These are phyloP conservation scores for Tulasnella sp. DNA, from an alignment of 768 basidiomycete species.

Conservation along the genomic window DNA sequence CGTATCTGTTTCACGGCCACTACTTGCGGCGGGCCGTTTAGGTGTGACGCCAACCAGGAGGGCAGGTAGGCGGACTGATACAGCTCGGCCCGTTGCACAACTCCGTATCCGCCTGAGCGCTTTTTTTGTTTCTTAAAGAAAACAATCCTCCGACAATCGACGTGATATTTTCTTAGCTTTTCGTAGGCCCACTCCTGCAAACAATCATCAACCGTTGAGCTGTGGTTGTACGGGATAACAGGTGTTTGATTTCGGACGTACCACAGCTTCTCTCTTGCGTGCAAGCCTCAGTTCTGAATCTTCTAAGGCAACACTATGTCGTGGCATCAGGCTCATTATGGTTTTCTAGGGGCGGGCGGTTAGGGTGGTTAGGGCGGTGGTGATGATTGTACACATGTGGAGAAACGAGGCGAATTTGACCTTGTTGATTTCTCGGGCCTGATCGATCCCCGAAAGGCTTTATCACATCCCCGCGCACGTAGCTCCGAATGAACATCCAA, in stretches of 20 bases:
- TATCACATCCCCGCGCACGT: too few species aligned
- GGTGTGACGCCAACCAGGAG: neutral
- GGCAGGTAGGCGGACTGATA: neutral
- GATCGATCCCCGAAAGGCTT: too few species aligned
- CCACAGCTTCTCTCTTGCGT: neutral
- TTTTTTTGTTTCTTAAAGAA: neutral
- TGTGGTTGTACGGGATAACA: neutral
- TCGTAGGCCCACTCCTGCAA: neutral
- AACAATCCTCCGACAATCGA: neutral
- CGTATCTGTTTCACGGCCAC: constrained; percentile 3
- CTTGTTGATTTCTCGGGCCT: too few species aligned
- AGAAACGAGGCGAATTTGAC: too few species aligned
- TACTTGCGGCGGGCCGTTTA: neutral
- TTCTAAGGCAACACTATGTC: neutral
- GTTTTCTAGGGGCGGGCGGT: neutral
- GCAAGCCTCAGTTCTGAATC: neutral
- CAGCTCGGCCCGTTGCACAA: neutral
- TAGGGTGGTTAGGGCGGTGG: neutral
- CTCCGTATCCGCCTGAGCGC: neutral
- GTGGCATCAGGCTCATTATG: neutral
- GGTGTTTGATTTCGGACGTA: neutral
- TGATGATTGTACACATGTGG: too few species aligned
- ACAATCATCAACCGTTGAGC: neutral
- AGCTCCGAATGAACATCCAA: too few species aligned
- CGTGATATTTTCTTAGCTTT: neutral